Percentiles rank a stretch among this genome's conserved stretches.
Conservation (phyloP, 108 stramenopile genomes). For the Discostella pseudostelligera region DNA sequence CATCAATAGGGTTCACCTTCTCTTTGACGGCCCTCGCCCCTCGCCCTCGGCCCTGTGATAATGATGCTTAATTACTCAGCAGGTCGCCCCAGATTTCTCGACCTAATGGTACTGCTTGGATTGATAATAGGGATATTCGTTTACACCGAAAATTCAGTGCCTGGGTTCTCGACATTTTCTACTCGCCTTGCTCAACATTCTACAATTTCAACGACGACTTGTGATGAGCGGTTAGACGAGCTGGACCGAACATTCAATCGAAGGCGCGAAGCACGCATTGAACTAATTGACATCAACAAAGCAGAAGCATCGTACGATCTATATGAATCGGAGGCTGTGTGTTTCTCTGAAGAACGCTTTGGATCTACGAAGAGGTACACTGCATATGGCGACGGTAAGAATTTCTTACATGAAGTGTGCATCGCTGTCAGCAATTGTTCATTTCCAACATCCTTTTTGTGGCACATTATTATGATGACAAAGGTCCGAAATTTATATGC, state of each 20-base stretch:
- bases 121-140: too few relatives aligned
- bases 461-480: too few relatives aligned
- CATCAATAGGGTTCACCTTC: too few relatives aligned
- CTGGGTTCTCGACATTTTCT: neutral
- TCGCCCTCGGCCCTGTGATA: too few relatives aligned
- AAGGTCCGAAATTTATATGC: conserved; percentile 35
- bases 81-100: too few relatives aligned
- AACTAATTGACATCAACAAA: neutral
- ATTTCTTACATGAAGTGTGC: conserved; percentile 35
- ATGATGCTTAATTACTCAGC: too few relatives aligned
- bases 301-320: conserved; percentile 2
- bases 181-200: neutral
- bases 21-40: too few relatives aligned
- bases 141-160: too few relatives aligned
- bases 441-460: too few relatives aligned
- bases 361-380: conserved; percentile 18
- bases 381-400: conserved; percentile 39
- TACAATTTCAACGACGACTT: neutral
- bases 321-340: conserved; percentile 33
- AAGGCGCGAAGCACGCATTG: neutral
- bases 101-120: too few relatives aligned
- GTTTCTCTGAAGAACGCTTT: conserved; percentile 37
- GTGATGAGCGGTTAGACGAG: neutral
- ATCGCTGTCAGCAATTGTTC: conserved; percentile 10
- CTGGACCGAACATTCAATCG: neutral